Percentiles rank a stretch among this genome's conserved stretches.
Evolutionary conservation across 139 green algal genomes (phyloP).

Genomic region (Volvox africanus): DNA sequence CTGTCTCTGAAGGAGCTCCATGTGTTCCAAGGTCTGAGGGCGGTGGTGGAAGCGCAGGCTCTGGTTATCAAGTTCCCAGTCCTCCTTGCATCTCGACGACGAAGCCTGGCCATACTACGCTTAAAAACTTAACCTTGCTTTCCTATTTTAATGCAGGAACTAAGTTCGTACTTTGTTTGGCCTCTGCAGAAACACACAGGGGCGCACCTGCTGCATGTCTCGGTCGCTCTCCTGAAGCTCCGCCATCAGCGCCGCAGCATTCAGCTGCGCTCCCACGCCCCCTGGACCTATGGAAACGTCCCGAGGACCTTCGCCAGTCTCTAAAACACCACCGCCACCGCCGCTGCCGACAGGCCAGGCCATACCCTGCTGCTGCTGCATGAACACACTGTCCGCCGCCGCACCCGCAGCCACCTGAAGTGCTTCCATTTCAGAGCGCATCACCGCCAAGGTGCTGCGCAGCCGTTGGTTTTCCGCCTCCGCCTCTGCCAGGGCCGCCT

Average conservation of each 20-base stretch:
- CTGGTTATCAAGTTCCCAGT: no score
- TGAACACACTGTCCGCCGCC: slow-evolving; percentile 16
- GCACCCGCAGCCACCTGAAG: slow-evolving; percentile 57
- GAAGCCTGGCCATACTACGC: no score
- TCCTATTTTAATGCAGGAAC: no score
- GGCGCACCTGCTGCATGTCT: slow-evolving; percentile 57
- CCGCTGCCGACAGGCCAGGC: neutral
- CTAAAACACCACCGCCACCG: slow-evolving; percentile 25
- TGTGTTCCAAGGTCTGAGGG: slow-evolving; percentile 58
- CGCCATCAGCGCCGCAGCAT: slow-evolving; percentile 12
- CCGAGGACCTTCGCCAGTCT: slow-evolving; percentile 37
- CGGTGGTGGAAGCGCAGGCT: no score
- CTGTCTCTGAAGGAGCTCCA: slow-evolving; percentile 68
- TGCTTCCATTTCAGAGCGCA: slow-evolving; percentile 76
- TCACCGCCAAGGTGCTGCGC: slow-evolving; percentile 63
- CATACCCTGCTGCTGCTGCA: neutral
- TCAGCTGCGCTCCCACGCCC: neutral
- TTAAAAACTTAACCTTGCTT: no score
- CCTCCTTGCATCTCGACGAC: no score
- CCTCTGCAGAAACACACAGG: no score
- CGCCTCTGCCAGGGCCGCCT: slow-evolving; percentile 52
- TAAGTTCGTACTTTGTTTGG: no score
- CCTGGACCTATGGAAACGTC: no score
- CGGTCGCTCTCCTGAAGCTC: slow-evolving; percentile 64
- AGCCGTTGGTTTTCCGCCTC: slow-evolving; percentile 70